Evolutionary conservation across 2,329 filamentous ascomycete species (phyloP).

Genomic region (Aspergillus sp.): DNA sequence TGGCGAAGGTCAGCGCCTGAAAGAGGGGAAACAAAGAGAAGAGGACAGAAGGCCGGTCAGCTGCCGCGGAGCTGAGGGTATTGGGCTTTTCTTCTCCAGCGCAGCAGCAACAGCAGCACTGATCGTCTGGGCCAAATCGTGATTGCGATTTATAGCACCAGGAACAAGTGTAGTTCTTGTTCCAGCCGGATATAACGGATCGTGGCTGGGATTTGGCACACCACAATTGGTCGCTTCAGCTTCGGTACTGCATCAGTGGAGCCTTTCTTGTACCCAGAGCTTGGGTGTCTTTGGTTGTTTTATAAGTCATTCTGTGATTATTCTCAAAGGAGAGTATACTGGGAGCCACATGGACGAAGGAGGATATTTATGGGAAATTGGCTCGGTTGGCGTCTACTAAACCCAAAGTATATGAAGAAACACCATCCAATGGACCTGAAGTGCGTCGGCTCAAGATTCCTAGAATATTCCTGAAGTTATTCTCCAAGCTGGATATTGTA

Average conservation of each 20-base stretch:
- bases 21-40: conserved; percentile 11
- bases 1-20: not conserved
- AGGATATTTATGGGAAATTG: not conserved
- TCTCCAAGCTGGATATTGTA: conserved; percentile 4
- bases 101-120: not conserved
- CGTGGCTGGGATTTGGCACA: not conserved
- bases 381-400: not conserved
- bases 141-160: not conserved
- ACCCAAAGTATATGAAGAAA: no score
- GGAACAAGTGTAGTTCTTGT: not conserved
- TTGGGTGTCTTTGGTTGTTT: not conserved
- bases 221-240: not conserved
- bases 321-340: not conserved
- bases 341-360: not conserved
- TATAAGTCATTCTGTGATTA: not conserved
- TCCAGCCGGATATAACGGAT: conserved; percentile 17
- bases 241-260: not conserved
- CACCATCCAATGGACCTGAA: no score
- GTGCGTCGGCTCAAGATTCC: not conserved
- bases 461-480: not conserved
- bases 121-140: not conserved
- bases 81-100: not conserved
- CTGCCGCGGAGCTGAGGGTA: not conserved
- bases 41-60: conserved; percentile 3
- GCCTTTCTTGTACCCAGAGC: not conserved